phyloP scores from a whole-genome alignment of 176 grass and related monocot genomes.

The Oryza meridionalis region DNA sequence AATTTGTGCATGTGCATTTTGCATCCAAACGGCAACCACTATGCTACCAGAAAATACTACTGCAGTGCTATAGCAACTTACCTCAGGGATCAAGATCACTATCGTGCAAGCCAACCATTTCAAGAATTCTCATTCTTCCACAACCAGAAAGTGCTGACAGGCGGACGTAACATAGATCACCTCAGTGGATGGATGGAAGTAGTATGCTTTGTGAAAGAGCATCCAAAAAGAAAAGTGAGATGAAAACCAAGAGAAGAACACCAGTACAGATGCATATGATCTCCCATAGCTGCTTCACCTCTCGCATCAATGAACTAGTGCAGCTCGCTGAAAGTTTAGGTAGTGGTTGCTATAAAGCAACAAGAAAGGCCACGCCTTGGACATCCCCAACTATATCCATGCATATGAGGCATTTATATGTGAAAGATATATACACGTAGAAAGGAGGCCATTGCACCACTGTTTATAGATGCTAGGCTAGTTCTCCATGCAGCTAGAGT shows the following conservation, averaged over 20 bases:
- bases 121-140: slow-evolving; percentile 16
- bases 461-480: neutral
- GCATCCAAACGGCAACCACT: neutral
- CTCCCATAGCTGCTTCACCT: slow-evolving; percentile 30
- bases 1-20: neutral
- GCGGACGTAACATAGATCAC: slow-evolving; percentile 18
- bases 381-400: slow-evolving; percentile 42
- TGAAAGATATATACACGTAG: slow-evolving; percentile 40
- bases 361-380: slow-evolving; percentile 42
- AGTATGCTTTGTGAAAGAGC: slow-evolving; percentile 5
- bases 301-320: slow-evolving; percentile 46
- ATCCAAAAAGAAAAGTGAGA: slow-evolving; percentile 14
- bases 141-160: slow-evolving; percentile 22
- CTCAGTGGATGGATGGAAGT: slow-evolving; percentile 33
- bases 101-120: neutral
- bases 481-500: slow-evolving; percentile 36
- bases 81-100: neutral
- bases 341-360: slow-evolving; percentile 24
- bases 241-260: slow-evolving; percentile 23
- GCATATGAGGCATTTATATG: slow-evolving; percentile 19
- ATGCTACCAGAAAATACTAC: neutral
- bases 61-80: neutral
- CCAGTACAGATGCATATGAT: slow-evolving; percentile 24
- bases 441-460: slow-evolving; percentile 40
- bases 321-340: slow-evolving; percentile 53